Base-by-base conservation (phyloP, 768 basidiomycete genomes). In the Cyathus striatus region DNA sequence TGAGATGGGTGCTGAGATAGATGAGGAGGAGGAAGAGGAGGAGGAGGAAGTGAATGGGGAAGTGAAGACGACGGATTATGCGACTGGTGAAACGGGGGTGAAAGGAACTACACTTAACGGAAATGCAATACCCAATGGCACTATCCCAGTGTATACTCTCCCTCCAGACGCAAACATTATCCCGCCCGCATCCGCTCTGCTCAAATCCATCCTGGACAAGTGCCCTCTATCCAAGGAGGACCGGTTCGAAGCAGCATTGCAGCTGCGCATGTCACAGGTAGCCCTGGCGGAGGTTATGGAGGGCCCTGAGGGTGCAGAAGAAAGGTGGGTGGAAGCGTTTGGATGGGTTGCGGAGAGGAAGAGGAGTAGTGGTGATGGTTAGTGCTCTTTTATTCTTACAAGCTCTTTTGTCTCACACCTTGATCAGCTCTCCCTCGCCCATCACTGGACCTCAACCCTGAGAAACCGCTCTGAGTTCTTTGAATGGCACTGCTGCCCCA, bases 221-320 rank as follows among this genome's bases (percentile, higher is more conserved):
- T 55, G 55, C 32, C 58, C 59, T 6, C 70, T 78, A 0, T 76
- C 79, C 2, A 64, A 70, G 5, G 67, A 72, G 17, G 82, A 88
- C 27, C 54, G 72, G 9, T 86, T 96, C 49, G 88, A 88, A 54
- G 73, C 84, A 41, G 83, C 86, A 16, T 65, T 96, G 35, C 87
- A 96, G 60, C 61, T 97, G 23, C 73, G 92, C 23, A 88, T 95
- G 76, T 88, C 92, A 0, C 83, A 89, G 55, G 81, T 86, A 38
- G 79, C 83, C 5, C 65, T 97, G 38, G 74, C 76, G 14, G 96
- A 98, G 63, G 76, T 83, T 25, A 75, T 87, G 14, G 85, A 92
- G 26, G 95, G 96, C 0, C 75, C 91, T 0, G 90, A 94, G 52
- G 78, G 81, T 30, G 93, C 92, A 0, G 83, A 86, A 48, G 64